Conservation (phyloP, 495 filamentous ascomycete species). For the Xylaria acuta region DNA sequence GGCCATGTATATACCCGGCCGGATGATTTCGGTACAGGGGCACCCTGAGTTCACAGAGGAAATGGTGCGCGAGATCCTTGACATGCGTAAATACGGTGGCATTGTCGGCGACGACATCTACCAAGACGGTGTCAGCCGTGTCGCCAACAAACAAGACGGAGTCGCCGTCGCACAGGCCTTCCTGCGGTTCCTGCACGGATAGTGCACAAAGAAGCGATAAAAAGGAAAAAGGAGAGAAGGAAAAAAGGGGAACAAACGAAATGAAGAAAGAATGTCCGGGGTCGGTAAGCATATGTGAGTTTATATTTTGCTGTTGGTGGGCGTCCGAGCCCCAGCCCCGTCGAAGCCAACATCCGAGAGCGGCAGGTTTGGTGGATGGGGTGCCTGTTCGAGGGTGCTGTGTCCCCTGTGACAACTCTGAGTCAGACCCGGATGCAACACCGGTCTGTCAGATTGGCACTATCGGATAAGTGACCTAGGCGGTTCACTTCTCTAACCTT, state of each 20-base stretch:
- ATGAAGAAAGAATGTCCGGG: neutral
- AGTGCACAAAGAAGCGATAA: conserved; percentile 10
- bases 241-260: neutral
- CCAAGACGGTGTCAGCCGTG: conserved; percentile 70
- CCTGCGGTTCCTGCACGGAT: conserved; percentile 74
- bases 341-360: neutral
- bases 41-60: conserved; percentile 87
- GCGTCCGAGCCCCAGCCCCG: conserved; percentile 2
- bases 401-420: conserved; percentile 14
- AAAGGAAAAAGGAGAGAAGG: neutral
- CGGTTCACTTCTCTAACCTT: neutral
- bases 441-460: conserved; percentile 3
- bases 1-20: conserved; percentile 73
- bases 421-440: conserved; percentile 28
- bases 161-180: conserved; percentile 71
- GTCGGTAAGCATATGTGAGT: conserved; percentile 18
- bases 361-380: neutral
- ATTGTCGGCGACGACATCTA: conserved; percentile 70
- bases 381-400: conserved; percentile 14
- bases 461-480: conserved; percentile 3
- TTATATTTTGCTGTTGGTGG: conserved; percentile 10
- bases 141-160: conserved; percentile 75
- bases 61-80: conserved; percentile 75
- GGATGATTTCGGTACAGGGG: conserved; percentile 82
- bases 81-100: conserved; percentile 61